Evolutionary conservation across 2,329 filamentous ascomycete species (phyloP), one percentile per base, ranked within the genome.

Genomic region (Acarospora socialis): DNA sequence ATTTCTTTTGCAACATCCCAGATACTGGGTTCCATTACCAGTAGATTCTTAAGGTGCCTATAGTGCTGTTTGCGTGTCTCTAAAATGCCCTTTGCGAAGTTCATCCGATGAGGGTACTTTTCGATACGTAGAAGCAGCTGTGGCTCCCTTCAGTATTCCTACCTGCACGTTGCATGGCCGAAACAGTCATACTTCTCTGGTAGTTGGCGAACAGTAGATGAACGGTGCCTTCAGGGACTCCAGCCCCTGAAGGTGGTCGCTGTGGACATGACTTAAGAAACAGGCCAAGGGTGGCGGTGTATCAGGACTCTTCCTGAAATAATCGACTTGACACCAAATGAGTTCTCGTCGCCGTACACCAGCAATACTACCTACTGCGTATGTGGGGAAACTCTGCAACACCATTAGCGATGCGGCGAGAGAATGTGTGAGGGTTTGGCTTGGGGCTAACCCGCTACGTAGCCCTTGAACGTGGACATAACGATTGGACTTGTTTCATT

Each of bases 201-300:
- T 94, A 0, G 81, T 80, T 0, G 78, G 66, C 1, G 86, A 93
- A 57, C 84, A 94, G 54, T 93, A 94, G 13, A 95, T 72, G 47
- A 93, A 93, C 0, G 82, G 80, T 17, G 80, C 73, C 27, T 73
- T 70, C 33, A 86, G 65, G 8, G 66, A 70, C 44, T 92, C 83
- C 2, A 94, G 65, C 0, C 87, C 86, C 21, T 68, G 67, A 1
- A 94, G 67, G 54, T 94, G 87, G 46, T 94, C 86, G 41, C 79
- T 92, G 50, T 94, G 87, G 2, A 92, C 74, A 66, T 95, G 87
- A 53, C 81, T 92, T 16, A 95, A 64, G 49, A 95, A 93, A 52
- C 79, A 90, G 10, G 81, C 84, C 34, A 90, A 56, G 0, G 83
- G 80, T 3, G 78, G 67, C 10, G 56, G 65, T 10, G 55, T 55